phyloP scores from a whole-genome alignment of 805 yeast genomes.

The Starmera pachycereana region DNA sequence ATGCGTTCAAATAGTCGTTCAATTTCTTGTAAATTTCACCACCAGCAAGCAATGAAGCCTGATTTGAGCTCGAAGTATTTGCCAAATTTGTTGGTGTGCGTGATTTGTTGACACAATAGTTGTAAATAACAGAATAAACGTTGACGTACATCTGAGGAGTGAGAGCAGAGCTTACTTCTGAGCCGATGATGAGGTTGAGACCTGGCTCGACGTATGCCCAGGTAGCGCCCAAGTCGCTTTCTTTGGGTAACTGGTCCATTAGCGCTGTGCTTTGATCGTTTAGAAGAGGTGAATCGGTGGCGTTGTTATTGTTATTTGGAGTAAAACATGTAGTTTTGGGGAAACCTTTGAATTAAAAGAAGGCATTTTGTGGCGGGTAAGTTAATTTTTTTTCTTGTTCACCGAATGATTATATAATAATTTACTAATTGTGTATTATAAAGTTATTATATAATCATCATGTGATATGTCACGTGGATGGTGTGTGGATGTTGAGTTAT shows the following conservation, averaged over 20 bases:
- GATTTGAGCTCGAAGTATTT: constrained; percentile 16
- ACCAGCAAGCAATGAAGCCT: constrained; percentile 55
- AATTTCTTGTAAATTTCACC: constrained; percentile 77
- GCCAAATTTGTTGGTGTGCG: constrained; percentile 32
- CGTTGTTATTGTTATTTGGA: constrained; percentile 98
- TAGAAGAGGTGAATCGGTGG: constrained; percentile 58
- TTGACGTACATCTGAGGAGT: constrained; percentile 74
- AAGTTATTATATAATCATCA: too few species aligned
- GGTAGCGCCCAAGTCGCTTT: constrained; percentile 56
- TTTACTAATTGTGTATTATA: too few species aligned
- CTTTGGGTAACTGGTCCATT: constrained; percentile 33
- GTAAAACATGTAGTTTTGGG: too few species aligned
- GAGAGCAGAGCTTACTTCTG: constrained; percentile 48
- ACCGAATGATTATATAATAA: too few species aligned
- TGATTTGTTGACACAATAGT: constrained; percentile 80
- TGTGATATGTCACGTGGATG: too few species aligned
- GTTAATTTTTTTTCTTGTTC: too few species aligned
- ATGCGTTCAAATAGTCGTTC: constrained; percentile 52
- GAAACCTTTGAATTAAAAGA: too few species aligned
- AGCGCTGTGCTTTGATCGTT: neutral
- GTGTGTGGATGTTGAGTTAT: too few species aligned
- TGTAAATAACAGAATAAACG: constrained; percentile 86
- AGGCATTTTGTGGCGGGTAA: too few species aligned
- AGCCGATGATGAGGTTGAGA: constrained; percentile 53
- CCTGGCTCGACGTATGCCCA: constrained; percentile 79